Base-by-base conservation (phyloP, 2,329 filamentous ascomycete species). In the Diaporthe citri region DNA sequence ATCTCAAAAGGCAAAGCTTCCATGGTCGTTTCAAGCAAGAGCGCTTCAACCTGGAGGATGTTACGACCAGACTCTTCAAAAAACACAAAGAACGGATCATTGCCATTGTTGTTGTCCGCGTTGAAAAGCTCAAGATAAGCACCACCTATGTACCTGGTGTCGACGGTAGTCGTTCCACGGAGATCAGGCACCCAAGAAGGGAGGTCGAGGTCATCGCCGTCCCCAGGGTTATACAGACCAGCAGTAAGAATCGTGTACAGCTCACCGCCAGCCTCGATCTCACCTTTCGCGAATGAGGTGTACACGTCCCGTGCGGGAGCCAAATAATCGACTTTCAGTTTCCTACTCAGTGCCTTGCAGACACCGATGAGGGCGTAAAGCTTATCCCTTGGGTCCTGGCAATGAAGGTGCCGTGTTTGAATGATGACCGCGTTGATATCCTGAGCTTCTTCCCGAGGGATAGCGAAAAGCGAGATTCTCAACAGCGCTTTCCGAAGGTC, bases 131-230 rank as follows among this genome's bases (percentile, higher is more conserved):
- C 43, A 15, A 55, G 25, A 13, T 28, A 55, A 55, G 51, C 25
- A 28, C 51, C 25, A n/a, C n/a, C 51, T 25, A 55, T 15, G 51
- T 55, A 55, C 9, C n/a, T n/a, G 9, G 25, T 55, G 25, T 55
- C 51, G 25, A 55, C 51, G 10, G 8, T 8, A 28, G n/a, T 8
- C 1, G 25, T 28, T 28, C 39, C 59, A 17, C 59, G 34, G 3
- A 62, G 59, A 20, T 62, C 59, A 17, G 59, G 59, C 2, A 62
- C 59, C 59, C 59, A 62, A 13, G 59, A 62, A 15, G 59, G 59
- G 6, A 62, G 36, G 1, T 12, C 34, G 8, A 62, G 15, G 22
- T 62, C 59, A 4, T 43, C 59, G 17, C 36, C 36, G 22, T 62
- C n/a, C 10, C 22, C 17, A 3, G 59, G 36, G 36, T 43, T 28